Base-by-base conservation (phyloP, 345 rosid genomes). In the Eucalyptus polyanthemos region DNA sequence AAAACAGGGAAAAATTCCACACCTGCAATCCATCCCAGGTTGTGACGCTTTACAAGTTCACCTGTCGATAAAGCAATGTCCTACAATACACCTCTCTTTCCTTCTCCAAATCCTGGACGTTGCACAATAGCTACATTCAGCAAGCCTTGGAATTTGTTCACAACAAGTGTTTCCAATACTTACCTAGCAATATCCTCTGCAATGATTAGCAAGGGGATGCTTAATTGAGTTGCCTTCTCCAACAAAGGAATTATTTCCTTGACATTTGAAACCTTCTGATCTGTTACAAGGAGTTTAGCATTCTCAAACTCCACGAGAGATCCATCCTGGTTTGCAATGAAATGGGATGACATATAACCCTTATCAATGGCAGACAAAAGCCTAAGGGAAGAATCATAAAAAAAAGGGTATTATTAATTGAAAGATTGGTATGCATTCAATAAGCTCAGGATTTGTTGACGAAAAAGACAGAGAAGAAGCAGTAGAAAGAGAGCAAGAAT, bases 51-150 rank as follows among this genome's bases (percentile, higher is more conserved):
- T 80, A 19, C 54, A 49, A 86, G 25, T 51, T 93, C 88, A 96
- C 99, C 97, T 94, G 99, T 95, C 97, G 95, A 90, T 89, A 95
- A 94, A 88, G 98, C 98, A 90, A 97, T 95, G 90, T 97, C 99
- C 93, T 96, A 98, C 93, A 96, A 94, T 88, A 96, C 60, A 89
- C 97, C 97, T 92, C 96, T 97, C 92, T 95, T 97, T 40, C 96
- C 94, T 67, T 95, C 97, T 87, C 92, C 92, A 93, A 93, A 90
- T 87, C 99, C 98, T 8, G 98, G 99, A 91, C 97, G 95, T 90
- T 96, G 94, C 85, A 97, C 98, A 88, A 94, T 97, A 89, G 96
- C 98, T 89, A 97, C 98, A 91, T 94, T 96, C 87, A 97, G 90
- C 88, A 95, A 58, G 89, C 99, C 98, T 90, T 92, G 94, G 90